A percentile compares a stretch with the other conserved stretches of the same genome.
These are phyloP conservation scores for Pseudogymnoascus sp. DNA, from an alignment of 2,329 filamentous ascomycete genomes.

Conservation along the genomic window DNA sequence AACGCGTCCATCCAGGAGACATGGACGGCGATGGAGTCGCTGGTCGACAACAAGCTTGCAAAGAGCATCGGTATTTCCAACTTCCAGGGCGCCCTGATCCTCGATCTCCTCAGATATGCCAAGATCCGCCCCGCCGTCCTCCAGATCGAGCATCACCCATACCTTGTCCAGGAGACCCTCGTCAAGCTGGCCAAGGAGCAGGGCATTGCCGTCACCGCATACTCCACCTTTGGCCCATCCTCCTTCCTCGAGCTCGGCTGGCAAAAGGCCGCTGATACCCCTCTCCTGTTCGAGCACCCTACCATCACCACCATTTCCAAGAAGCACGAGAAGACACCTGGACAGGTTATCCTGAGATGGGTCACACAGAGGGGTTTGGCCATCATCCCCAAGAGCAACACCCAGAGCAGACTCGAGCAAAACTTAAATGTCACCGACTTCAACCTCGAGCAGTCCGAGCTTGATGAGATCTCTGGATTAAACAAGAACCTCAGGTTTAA, in stretches of 20 bases:
- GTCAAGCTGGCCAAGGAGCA: conserved; percentile 60
- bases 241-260: conserved; percentile 71
- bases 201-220: conserved; percentile 69
- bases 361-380: conserved; percentile 73
- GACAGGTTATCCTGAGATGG: conserved; percentile 81
- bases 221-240: conserved; percentile 75
- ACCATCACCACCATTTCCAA: conserved; percentile 55
- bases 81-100: conserved; percentile 69
- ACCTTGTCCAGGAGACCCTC: conserved; percentile 67
- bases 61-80: conserved; percentile 74
- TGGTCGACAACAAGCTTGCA: conserved; percentile 60
- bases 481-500: conserved; percentile 66
- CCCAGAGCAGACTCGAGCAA: conserved; percentile 46
- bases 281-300: conserved; percentile 63
- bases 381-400: conserved; percentile 72
- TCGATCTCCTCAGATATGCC: conserved; percentile 73
- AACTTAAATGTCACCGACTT: conserved; percentile 62
- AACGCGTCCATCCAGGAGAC: conserved; percentile 72
- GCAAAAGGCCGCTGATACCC: conserved; percentile 55
- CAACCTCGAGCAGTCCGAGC: conserved; percentile 55
- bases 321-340: conserved; percentile 64
- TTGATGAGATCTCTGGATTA: conserved; percentile 57
- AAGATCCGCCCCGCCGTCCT: conserved; percentile 66
- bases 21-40: conserved; percentile 70
- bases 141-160: conserved; percentile 87